Evolutionary conservation across 75 land plant species (phyloP), one percentile per base, ranked within the genome.

Genomic region (Chamaecyparis obtusa): DNA sequence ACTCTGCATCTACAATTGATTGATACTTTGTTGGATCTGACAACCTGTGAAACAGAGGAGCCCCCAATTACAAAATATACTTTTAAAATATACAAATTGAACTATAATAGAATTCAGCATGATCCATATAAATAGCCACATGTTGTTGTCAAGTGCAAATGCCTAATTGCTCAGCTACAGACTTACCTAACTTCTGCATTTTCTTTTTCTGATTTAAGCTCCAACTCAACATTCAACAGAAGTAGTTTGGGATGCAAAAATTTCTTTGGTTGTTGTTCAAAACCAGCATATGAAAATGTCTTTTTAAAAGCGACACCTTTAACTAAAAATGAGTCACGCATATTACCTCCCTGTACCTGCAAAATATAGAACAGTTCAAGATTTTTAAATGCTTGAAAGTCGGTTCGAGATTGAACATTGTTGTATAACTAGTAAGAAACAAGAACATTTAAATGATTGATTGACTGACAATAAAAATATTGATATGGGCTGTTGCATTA

Each of bases 271-370:
- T 98, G 99, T 89, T 98, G 99, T 87, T 98, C 99, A 88, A 98
- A 98, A 35, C 99, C 99, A 82, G 99, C 99, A 92, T 98, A 98
- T 35, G 99, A 98, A 89, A 98, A 98, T 51, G 99, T 98, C 88
- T 98, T 98, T 82, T 98, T 98, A 87, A 98, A 98, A 30, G 99
- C 99, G 88, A 98, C 99, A 80, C 99, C 99, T 81, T 95, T 94
- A 7, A 98, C 99, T 81, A 98, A 87, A 80, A 98, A 98, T 1
- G 99, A 98, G 89, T 98, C 99, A 13, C 99, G 89, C 99, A 98
- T 98, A 77, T 83, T 96, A 83, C 99, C 99, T 17, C 99, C 99
- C 77, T 94, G 99, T 74, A 98, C 99, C 99, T 98, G 82, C 16
- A 85, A 48, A 75, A 81, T 1, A 79, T 75, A 85, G 16, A 2